Percentiles rank a stretch among this genome's conserved stretches.
These are phyloP conservation scores for Beauveria sp. DNA, from an alignment of 2,329 filamentous ascomycete genomes.

Conservation along the genomic window DNA sequence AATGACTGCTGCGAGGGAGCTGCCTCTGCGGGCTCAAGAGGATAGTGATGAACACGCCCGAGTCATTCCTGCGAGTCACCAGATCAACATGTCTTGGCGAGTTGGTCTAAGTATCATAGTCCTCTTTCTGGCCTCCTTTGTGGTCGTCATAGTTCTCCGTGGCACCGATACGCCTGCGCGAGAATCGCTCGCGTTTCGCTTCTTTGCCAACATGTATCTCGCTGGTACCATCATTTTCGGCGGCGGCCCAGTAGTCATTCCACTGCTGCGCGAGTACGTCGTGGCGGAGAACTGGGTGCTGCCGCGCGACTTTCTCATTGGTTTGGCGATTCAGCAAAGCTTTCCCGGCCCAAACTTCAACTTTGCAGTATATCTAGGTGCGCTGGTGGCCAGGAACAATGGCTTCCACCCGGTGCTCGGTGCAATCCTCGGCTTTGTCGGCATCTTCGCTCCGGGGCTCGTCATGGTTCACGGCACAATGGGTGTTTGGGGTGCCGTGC, in stretches of 20 bases:
- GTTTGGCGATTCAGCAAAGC: conserved; percentile 62
- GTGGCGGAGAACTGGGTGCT: conserved; percentile 64
- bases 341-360: conserved; percentile 48
- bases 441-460: conserved; percentile 45
- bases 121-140: conserved; percentile 49
- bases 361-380: conserved; percentile 52
- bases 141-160: conserved; percentile 45
- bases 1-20: neutral
- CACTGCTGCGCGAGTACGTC: conserved; percentile 52
- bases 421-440: conserved; percentile 43
- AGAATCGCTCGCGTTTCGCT: conserved; percentile 42
- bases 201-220: conserved; percentile 68
- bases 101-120: conserved; percentile 33
- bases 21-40: neutral
- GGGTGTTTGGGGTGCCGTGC: conserved; percentile 47
- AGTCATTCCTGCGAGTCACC: conserved; percentile 24
- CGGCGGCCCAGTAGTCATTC: conserved; percentile 58
- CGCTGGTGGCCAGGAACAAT: conserved; percentile 35
- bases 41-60: neutral
- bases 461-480: conserved; percentile 41
- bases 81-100: conserved; percentile 37
- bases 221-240: conserved; percentile 64
- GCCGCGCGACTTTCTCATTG: conserved; percentile 63
- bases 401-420: conserved; percentile 34
- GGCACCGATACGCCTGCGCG: conserved; percentile 25